phyloP scores from a whole-genome alignment of 768 basidiomycete species.

The Termitomyces sp. region DNA sequence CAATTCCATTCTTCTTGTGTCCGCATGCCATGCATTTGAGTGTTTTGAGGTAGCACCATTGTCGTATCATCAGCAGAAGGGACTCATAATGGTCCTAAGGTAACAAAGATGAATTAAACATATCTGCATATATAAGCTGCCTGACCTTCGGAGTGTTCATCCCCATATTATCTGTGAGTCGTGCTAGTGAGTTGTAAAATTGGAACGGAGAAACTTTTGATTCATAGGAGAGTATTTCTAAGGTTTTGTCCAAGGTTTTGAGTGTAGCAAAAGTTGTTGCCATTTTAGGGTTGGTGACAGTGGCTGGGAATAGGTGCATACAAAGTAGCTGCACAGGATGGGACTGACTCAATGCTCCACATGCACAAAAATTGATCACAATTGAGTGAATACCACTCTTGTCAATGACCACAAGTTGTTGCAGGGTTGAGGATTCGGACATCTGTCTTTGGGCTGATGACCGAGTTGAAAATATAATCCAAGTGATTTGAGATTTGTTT shows the following conservation, averaged over 20 bases:
- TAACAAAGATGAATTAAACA: too few species aligned
- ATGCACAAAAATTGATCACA: background rate
- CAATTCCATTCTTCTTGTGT: background rate
- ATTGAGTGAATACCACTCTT: background rate
- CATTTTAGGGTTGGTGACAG: background rate
- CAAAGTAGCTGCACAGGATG: background rate
- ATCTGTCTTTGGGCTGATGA: background rate
- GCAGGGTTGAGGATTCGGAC: background rate
- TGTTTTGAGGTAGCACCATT: background rate
- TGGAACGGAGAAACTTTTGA: too few species aligned
- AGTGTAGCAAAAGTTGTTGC: background rate
- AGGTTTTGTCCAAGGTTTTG: too few species aligned
- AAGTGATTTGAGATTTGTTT: too few species aligned
- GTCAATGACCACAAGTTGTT: background rate
- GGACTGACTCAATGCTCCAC: background rate
- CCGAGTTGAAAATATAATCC: background rate
- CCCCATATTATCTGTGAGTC: background rate
- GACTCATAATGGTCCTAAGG: background rate
- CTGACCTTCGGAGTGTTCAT: too few species aligned
- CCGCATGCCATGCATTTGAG: background rate
- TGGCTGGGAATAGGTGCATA: background rate
- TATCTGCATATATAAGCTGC: too few species aligned
- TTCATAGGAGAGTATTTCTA: too few species aligned
- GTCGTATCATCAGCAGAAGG: background rate
- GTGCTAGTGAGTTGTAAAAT: too few species aligned